These are phyloP conservation scores for Coemansia sp. DNA, from an alignment of 192 early-diverging fungal genomes.

Conservation along the genomic window DNA sequence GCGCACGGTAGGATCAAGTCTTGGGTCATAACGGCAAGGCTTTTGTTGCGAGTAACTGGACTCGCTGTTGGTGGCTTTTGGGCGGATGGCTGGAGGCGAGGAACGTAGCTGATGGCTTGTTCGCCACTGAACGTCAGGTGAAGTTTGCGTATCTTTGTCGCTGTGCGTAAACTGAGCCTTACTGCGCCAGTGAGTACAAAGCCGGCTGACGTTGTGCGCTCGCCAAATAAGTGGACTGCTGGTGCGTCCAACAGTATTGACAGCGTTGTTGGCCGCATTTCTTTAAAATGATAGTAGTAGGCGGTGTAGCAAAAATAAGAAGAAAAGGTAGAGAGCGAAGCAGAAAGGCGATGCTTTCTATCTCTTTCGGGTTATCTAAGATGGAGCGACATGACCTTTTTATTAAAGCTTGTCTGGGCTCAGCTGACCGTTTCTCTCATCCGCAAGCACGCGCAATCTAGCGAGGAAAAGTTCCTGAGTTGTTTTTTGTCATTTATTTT, in stretches of 20 bases:
- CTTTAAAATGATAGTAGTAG: neutral
- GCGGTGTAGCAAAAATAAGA: neutral
- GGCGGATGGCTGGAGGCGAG: neutral
- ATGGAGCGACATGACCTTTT: neutral
- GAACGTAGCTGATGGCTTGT: constrained; percentile 1
- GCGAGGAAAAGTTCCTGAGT: neutral
- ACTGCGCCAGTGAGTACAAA: constrained; percentile 15
- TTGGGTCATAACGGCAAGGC: constrained; percentile 9
- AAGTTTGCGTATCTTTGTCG: constrained; percentile 11
- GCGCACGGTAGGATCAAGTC: neutral
- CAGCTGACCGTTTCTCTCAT: neutral
- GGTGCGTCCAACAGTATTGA: constrained; percentile 21
- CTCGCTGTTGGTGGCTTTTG: neutral
- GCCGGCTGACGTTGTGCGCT: constrained; percentile 13
- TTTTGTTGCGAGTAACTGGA: neutral
- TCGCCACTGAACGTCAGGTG: constrained; percentile 15
- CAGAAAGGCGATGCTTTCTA: neutral
- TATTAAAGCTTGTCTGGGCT: neutral
- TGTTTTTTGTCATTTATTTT: neutral
- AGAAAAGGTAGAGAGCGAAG: neutral
- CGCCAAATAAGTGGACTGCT: constrained; percentile 18
- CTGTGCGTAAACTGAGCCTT: constrained; percentile 4
- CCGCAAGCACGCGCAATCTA: neutral
- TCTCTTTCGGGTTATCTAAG: neutral
- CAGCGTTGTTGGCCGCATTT: constrained; percentile 9